Percentiles rank a stretch among this genome's conserved stretches.
These are phyloP conservation scores for Primulina huaijiensis DNA, from an alignment of 257 asterid genomes.

Conservation along the genomic window DNA sequence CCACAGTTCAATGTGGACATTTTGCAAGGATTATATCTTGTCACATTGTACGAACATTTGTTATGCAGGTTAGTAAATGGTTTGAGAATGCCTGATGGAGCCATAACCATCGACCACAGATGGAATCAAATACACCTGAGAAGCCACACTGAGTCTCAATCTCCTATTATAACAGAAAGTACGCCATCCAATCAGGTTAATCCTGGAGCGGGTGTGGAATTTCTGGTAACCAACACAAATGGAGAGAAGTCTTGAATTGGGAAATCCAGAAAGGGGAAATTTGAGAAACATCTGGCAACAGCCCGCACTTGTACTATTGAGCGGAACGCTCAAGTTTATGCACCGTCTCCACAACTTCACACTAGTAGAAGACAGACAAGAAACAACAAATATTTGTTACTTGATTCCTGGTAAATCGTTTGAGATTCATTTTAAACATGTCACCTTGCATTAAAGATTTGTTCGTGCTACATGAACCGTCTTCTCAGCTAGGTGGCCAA, in stretches of 20 bases:
- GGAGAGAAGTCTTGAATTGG: not conserved
- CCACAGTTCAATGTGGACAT: not conserved
- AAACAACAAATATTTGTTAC: constrained; percentile 17
- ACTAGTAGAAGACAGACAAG: not conserved
- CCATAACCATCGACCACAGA: constrained; percentile 48
- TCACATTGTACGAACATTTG: not conserved
- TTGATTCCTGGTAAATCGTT: constrained; percentile 16
- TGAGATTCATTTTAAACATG: not conserved
- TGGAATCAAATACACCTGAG: constrained; percentile 37
- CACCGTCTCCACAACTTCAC: not conserved
- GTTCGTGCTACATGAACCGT: not conserved
- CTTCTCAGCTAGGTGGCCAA: not conserved
- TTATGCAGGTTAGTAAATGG: constrained; percentile 65
- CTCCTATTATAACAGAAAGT: constrained; percentile 18
- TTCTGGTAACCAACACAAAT: too few relatives aligned
- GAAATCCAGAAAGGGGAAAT: not conserved
- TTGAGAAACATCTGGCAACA: not conserved
- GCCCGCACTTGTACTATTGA: not conserved
- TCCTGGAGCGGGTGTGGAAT: not conserved
- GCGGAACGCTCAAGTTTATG: constrained; percentile 24
- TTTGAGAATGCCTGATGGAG: constrained; percentile 87
- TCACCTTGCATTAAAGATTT: not conserved
- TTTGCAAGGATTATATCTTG: not conserved
- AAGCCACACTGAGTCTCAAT: constrained; percentile 35
- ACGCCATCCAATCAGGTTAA: constrained; percentile 23